Base-by-base conservation (phyloP, 2,329 filamentous ascomycete genomes). In the Apiospora kogelbergensis region DNA sequence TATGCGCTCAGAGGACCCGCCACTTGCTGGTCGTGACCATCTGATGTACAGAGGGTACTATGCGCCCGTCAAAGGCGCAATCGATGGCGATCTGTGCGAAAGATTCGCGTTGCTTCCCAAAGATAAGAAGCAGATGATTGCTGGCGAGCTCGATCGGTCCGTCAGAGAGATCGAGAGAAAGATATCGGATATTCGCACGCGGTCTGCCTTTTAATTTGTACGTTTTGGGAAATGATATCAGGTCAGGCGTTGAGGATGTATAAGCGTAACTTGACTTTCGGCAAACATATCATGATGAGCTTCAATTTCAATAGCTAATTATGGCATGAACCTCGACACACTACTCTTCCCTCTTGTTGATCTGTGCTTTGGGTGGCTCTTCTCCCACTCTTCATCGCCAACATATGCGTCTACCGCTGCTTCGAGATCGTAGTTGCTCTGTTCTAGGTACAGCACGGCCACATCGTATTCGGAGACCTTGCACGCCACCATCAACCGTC, bases 31-130 rank as follows among this genome's bases (percentile, higher is more conserved):
- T 53, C 88, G 97, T 73, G 97, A 99, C 79, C 96, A 99, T 80
- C 85, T 99, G 63, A 97, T 97, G 76, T 99, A 97, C 80, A 88
- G 97, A 72, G 91, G 94, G 72, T 99, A 98, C 81, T 99, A 98
- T 79, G 94, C 93, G 7, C 97, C 96, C 0, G 94, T 97, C 53
- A 99, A 99, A 85, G 95, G 95, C 10, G 90, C 97, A 37, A 97
- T 99, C 75, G 96, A 99, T 80, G 96, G 96, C 37, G 96, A 99
- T 81, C 84, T 99, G 48, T 97, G 96, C 76, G 96, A 99, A 84
- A 89, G 94, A 74, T 99, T 94, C 81, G 89, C 94, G 69, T 83
- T 96, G 70, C 84, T 99, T 70, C 87, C 92, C 33, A 92, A 91
- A 74, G 95, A 98, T 76, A 95, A 93, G 84, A 97, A 98, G 85